Evolutionary conservation across 768 basidiomycete species (phyloP), one percentile per base, ranked within the genome.

Genomic region (Leucocoprinus birnbaumii): DNA sequence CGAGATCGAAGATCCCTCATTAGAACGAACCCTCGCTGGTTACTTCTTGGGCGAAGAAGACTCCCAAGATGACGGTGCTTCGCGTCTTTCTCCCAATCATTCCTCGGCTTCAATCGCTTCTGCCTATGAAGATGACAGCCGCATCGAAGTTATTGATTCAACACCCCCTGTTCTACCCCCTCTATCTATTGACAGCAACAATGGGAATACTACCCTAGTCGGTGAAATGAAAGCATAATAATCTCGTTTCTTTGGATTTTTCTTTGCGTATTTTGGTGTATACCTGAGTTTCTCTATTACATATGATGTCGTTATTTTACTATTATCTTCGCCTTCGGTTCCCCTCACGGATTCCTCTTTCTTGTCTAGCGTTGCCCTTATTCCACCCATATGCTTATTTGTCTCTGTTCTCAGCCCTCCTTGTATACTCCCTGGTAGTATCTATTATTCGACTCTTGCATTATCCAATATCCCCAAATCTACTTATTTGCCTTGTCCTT

Each of bases 21-120:
- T 86, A 58, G 83, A 85, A 63, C 65, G 64, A n/a, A 68, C 74
- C 8, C 62, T 86, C 5, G 76, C 85, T 10, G 84, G 82, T 58
- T 58, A 82, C 26, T 64, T 77, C 34, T 66, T 77, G 10, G 69
- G 71, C 31, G 68, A 66, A 14, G 56, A 38, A 64, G 61, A 19
- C 21, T 38, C 27, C 24, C 40, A 35, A 44, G 53, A 16, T 4
- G 38, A 47, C 48, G 59, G 21, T 45, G 14, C 9, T 35, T 25
- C 21, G 37, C 47, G 35, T 48, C 48, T 38, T 13, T 26, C 21
- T 25, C 7, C 40, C 3, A 43, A 43, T 40, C 18, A n/a, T 6
- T 9, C 19, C 37, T 26, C 34, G 44, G 18, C 31, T 31, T 31
- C 31, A 31, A 11, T 31, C 31, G 31, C 45, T 25, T 14, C 44